A percentile compares a stretch with the other conserved stretches of the same genome.
These are phyloP conservation scores for Aspergillus bertholletiae DNA, from an alignment of 495 filamentous ascomycete genomes.

Conservation along the genomic window DNA sequence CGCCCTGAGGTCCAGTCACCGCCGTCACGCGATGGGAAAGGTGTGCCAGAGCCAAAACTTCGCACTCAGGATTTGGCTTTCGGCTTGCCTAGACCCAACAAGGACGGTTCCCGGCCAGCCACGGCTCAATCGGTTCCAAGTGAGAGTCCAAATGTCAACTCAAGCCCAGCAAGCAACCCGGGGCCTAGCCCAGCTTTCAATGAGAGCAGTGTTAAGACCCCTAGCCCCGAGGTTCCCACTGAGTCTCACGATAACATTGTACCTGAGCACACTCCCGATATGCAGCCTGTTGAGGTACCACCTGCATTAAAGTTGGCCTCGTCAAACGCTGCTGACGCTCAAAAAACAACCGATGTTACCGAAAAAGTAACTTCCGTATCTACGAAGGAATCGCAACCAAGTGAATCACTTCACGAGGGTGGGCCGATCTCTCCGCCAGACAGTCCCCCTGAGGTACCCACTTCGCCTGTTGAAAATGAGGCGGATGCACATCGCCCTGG, in stretches of 20 bases:
- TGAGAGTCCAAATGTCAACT: constrained; percentile 18
- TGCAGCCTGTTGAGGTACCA: constrained; percentile 15
- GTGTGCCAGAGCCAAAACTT: constrained; percentile 12
- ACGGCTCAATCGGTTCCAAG: constrained; percentile 25
- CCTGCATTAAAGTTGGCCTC: constrained; percentile 21
- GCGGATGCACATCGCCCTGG: constrained; percentile 62
- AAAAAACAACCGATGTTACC: constrained; percentile 16
- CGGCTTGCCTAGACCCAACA: constrained; percentile 21
- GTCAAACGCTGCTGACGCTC: constrained; percentile 11
- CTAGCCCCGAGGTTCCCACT: constrained; percentile 9
- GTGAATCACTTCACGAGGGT: constrained; percentile 5
- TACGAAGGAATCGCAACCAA: constrained; percentile 7
- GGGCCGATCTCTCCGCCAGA: constrained; percentile 6
- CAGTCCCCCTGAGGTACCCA: constrained; percentile 16
- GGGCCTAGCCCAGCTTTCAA: constrained; percentile 24
- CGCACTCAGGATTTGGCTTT: constrained; percentile 17
- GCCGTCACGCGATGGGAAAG: constrained; percentile 29
- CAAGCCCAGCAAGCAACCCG: constrained; percentile 23
- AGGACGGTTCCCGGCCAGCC: constrained; percentile 29
- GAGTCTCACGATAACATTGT: constrained; percentile 16
- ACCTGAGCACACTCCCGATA: constrained; percentile 8
- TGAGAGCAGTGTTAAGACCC: constrained; percentile 17
- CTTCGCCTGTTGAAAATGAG: constrained; percentile 42
- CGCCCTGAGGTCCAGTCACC: constrained; percentile 22
- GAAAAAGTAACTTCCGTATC: constrained; percentile 12